These are phyloP conservation scores for Aspergillus nidulans DNA, from an alignment of 495 filamentous ascomycete species.

Conservation along the genomic window DNA sequence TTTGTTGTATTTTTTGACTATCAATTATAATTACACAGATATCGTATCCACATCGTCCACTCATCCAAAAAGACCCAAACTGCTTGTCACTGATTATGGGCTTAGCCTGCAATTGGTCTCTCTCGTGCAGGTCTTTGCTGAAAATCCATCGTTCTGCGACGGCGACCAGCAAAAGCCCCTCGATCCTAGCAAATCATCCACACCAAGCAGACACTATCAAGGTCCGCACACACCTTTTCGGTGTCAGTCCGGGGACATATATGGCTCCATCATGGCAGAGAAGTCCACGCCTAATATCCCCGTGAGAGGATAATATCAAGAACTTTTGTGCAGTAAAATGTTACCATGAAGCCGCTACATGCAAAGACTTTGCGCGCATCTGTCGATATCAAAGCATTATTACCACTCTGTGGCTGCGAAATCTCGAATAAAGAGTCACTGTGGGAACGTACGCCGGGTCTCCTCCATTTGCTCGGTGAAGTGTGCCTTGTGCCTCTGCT, in stretches of 20 bases:
- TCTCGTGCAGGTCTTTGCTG: not conserved
- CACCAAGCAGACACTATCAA: slow-evolving; percentile 25
- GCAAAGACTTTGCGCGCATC: slow-evolving; percentile 39
- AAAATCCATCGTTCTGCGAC: slow-evolving; percentile 11
- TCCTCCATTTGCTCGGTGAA: slow-evolving; percentile 36
- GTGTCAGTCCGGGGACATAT: slow-evolving; percentile 22
- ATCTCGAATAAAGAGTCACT: slow-evolving; percentile 46
- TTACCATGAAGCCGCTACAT: slow-evolving; percentile 28
- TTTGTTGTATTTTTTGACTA: not conserved
- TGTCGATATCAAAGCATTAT: slow-evolving; percentile 34
- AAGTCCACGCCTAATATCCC: slow-evolving; percentile 40
- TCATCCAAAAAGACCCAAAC: not conserved
- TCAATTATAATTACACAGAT: not conserved
- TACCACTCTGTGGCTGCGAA: slow-evolving; percentile 38
- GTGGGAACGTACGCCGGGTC: slow-evolving; percentile 48
- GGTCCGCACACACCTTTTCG: slow-evolving; percentile 23
- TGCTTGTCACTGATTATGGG: not conserved
- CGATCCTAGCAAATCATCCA: slow-evolving; percentile 34
- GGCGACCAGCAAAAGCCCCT: slow-evolving; percentile 24
- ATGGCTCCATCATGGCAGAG: slow-evolving; percentile 36
- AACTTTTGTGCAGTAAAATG: slow-evolving; percentile 42
- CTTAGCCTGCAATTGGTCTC: slow-evolving; percentile 25
- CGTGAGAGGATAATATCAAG: slow-evolving; percentile 40
- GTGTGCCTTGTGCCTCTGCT: slow-evolving; percentile 39
- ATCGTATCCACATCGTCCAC: no score